Evolutionary conservation across 306 rosid genomes (phyloP), one percentile per base, ranked within the genome.

Genomic region (Dryas alaskensis): DNA sequence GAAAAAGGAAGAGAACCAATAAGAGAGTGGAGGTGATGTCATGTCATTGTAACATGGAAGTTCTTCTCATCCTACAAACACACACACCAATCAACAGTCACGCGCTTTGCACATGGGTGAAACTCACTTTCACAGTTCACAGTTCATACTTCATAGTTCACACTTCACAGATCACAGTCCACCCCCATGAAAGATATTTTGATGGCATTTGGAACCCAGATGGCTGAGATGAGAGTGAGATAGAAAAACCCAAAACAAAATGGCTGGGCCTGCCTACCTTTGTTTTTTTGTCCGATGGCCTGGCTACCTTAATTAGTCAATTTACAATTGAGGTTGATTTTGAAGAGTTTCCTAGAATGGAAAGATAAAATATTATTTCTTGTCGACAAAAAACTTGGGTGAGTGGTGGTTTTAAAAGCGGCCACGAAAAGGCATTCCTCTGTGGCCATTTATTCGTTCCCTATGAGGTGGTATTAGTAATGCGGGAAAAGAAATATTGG

Each of bases 391-490:
- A 58, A 65, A 27, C 13, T 58, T 59, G 71, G 71, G 58, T 37
- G 16, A 51, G 63, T 1, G 37, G 37, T 31, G 37, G 67, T n/a
- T 67, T 79, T 14, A 8, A 61, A 49, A 67, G 72, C 12, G 16
- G 68, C 37, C 22, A 67, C 62, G 51, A 17, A 42, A 70, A 73
- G 75, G n/a, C 60, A 61, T 53, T 25, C 76, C 66, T 74, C 79
- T 60, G 31, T 68, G 47, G 60, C 65, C 31, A 65, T 69, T 57
- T 72, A 51, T 5, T 75, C 70, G 76, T 77, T 82, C 73, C 67
- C 81, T 39, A 58, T 65, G 13, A 60, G 80, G 81, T 73, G 81
- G 78, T 51, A 67, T 50, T 14, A 46, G 10, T 65, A 9, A 70
- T 63, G 74, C 58, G 37, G 1, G 37, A 60, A 72, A 79, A 72